These are phyloP conservation scores for Cotoneaster glaucophyllus DNA, from an alignment of 306 rosid species.

Conservation along the genomic window DNA sequence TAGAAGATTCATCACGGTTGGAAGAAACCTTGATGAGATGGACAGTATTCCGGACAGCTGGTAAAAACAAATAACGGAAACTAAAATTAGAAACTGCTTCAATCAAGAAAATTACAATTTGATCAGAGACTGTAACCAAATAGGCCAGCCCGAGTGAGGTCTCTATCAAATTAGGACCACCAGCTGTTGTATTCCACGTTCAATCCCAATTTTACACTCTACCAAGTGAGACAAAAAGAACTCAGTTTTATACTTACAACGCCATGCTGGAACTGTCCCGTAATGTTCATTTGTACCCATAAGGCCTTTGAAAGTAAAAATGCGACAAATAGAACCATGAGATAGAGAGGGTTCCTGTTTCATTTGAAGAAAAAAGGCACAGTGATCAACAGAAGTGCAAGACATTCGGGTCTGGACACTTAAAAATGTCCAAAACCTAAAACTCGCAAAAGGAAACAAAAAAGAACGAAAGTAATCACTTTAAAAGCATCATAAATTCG, in stretches of 20 bases:
- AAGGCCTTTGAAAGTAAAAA: slow-evolving; percentile 61
- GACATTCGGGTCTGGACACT: not conserved
- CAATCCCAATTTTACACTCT: too few relatives aligned
- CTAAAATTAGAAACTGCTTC: slow-evolving; percentile 1
- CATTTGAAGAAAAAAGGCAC: slow-evolving; percentile 13
- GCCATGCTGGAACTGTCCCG: slow-evolving; percentile 58
- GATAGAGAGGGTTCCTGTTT: slow-evolving; percentile 81
- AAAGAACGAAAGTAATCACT: slow-evolving; percentile 32
- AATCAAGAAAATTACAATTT: not conserved
- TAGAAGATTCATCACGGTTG: slow-evolving; percentile 73
- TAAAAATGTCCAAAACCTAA: not conserved
- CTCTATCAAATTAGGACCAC: too few relatives aligned
- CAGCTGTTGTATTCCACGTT: not conserved
- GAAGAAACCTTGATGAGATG: slow-evolving; percentile 60
- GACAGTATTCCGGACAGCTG: slow-evolving; percentile 75
- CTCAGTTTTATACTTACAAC: slow-evolving; percentile 41
- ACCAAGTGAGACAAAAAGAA: not conserved
- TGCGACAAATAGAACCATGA: slow-evolving; percentile 50
- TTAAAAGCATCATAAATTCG: slow-evolving; percentile 71
- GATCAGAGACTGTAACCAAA: not conserved
- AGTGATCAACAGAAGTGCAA: not conserved
- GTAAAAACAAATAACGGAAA: slow-evolving; percentile 8
- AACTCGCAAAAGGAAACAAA: not conserved
- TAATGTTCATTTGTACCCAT: slow-evolving; percentile 76
- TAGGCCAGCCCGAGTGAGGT: not conserved